phyloP scores from a whole-genome alignment of 805 yeast species.

The Hanseniaspora meyeri region DNA sequence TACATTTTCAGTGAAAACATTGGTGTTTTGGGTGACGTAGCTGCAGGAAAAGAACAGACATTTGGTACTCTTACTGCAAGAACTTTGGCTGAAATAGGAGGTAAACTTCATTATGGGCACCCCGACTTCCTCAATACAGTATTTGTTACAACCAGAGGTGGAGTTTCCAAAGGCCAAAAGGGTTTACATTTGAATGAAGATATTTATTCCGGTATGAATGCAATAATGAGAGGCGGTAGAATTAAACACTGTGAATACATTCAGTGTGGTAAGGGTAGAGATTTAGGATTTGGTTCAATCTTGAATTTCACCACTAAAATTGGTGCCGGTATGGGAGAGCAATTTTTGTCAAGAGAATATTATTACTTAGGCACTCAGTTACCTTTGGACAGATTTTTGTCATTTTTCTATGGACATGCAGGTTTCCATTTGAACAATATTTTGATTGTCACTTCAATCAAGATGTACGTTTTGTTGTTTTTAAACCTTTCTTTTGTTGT shows the following conservation, averaged over 20 bases:
- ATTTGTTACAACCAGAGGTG: slow-evolving; percentile 77
- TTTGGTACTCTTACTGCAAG: slow-evolving; percentile 77
- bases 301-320: slow-evolving; percentile 75
- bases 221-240: slow-evolving; percentile 71
- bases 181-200: slow-evolving; percentile 79
- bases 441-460: slow-evolving; percentile 64
- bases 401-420: slow-evolving; percentile 76
- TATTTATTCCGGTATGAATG: slow-evolving; percentile 81
- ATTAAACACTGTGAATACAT: slow-evolving; percentile 77
- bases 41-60: slow-evolving; percentile 84
- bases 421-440: slow-evolving; percentile 77
- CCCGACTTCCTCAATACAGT: slow-evolving; percentile 71
- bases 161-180: slow-evolving; percentile 76
- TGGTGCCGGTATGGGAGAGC: slow-evolving; percentile 93
- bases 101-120: slow-evolving; percentile 78
- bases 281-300: slow-evolving; percentile 76
- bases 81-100: slow-evolving; percentile 74
- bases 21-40: slow-evolving; percentile 78
- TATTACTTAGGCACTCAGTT: slow-evolving; percentile 69
- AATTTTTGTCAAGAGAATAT: slow-evolving; percentile 72
- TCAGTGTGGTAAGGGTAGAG: slow-evolving; percentile 88
- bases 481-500: slow-evolving; percentile 60
- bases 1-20: slow-evolving; percentile 77
- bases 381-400: slow-evolving; percentile 67
- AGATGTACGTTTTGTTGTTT: slow-evolving; percentile 55